These are phyloP conservation scores for Magnusiomyces ingens DNA, from an alignment of 1,139 yeast species.

Conservation along the genomic window DNA sequence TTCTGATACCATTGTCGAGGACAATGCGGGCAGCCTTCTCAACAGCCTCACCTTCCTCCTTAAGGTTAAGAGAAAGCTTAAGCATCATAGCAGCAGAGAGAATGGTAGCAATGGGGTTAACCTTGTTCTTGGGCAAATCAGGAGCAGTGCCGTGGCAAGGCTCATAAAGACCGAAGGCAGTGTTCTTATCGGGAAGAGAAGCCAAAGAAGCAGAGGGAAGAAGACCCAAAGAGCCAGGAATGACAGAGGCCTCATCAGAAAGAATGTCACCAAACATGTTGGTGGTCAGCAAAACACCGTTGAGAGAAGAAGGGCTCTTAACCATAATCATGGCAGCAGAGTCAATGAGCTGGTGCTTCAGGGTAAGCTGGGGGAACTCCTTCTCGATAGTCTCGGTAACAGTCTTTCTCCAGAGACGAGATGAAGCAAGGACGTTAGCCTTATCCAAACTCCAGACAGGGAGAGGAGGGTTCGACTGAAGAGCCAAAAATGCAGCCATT, in stretches of 20 bases:
- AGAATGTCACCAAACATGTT: conserved; percentile 98
- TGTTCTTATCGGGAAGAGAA: conserved; percentile 87
- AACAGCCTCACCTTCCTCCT: conserved; percentile 78
- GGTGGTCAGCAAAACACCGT: conserved; percentile 85
- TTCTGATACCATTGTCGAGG: conserved; percentile 75
- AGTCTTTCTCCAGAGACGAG: conserved; percentile 92
- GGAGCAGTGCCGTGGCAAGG: conserved; percentile 99
- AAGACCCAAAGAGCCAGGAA: conserved; percentile 94
- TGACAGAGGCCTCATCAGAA: conserved; percentile 95
- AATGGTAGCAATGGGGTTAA: conserved; percentile 91
- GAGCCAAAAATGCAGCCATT: conserved; percentile 96
- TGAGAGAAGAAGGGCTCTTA: conserved; percentile 80
- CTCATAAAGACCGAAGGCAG: conserved; percentile 92
- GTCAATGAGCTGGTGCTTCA: conserved; percentile 93
- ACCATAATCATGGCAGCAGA: conserved; percentile 97
- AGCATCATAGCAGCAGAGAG: conserved; percentile 97
- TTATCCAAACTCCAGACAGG: conserved; percentile 95
- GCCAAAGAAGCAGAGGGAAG: conserved; percentile 95
- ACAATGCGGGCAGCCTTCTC: conserved; percentile 84
- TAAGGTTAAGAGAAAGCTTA: conserved; percentile 74
- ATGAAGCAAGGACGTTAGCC: conserved; percentile 94
- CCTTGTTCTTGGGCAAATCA: conserved; percentile 78
- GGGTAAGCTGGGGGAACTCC: conserved; percentile 81
- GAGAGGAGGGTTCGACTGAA: conserved; percentile 86
- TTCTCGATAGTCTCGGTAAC: conserved; percentile 75